Percentiles rank a stretch among this genome's conserved stretches.
Conservation (phyloP, 2,329 filamentous ascomycete genomes). For the Epicoccum nigrum region DNA sequence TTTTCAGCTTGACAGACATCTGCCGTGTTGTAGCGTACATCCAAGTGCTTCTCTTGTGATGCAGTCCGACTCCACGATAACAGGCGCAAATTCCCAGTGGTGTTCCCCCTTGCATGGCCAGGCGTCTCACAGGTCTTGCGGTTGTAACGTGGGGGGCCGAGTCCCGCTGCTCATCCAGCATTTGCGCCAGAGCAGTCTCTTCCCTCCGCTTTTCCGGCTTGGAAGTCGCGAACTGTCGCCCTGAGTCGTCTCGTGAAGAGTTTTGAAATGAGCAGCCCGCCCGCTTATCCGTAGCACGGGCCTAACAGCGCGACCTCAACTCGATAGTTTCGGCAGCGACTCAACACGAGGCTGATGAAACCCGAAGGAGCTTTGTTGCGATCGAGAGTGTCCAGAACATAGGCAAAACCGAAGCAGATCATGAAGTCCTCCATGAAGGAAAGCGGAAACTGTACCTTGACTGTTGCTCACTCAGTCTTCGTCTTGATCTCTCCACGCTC, state of each 20-base stretch:
- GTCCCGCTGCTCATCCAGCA: neutral
- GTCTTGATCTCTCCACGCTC: conserved; percentile 24
- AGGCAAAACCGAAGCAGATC: no score
- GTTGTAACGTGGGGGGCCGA: conserved; percentile 1
- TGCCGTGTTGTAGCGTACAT: neutral
- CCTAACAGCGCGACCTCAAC: conserved; percentile 2
- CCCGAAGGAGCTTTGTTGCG: no score
- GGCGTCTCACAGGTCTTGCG: conserved; percentile 3
- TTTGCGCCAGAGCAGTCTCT: neutral
- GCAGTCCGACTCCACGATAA: conserved; percentile 4
- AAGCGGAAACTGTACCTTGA: neutral
- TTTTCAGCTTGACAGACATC: conserved; percentile 7
- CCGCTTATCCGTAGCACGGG: conserved; percentile 10
- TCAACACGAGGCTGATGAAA: neutral
- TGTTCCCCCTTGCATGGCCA: conserved; percentile 4
- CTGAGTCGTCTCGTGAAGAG: conserved; percentile 9
- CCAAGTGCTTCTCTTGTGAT: neutral
- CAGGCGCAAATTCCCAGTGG: no score
- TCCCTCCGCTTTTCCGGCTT: conserved; percentile 13
- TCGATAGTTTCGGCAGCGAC: neutral
- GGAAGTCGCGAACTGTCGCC: conserved; percentile 4
- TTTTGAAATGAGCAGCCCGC: conserved; percentile 9
- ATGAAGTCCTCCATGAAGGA: no score
- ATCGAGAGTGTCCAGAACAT: no score
- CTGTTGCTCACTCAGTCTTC: conserved; percentile 3